These are phyloP conservation scores for Trifolium repens DNA, from an alignment of 306 rosid species.

Conservation along the genomic window DNA sequence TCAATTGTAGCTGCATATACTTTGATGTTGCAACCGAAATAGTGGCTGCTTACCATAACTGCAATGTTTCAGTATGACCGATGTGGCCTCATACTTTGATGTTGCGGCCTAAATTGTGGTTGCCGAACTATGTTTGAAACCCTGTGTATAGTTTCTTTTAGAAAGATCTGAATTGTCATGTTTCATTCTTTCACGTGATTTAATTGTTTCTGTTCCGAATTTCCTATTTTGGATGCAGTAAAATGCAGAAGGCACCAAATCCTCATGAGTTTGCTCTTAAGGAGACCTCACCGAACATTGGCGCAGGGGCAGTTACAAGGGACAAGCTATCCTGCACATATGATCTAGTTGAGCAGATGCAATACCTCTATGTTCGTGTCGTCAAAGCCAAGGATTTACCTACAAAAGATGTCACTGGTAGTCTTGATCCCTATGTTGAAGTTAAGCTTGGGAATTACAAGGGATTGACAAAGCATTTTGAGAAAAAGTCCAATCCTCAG, in stretches of 20 bases:
- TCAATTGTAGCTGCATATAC: not conserved
- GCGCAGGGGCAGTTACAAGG: constrained; percentile 59
- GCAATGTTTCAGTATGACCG: no score
- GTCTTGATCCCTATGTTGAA: constrained; percentile 92
- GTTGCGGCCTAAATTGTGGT: not conserved
- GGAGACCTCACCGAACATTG: constrained; percentile 88
- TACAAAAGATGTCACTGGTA: constrained; percentile 77
- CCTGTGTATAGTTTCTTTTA: not conserved
- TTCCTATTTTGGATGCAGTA: constrained; percentile 24
- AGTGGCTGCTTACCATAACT: not conserved
- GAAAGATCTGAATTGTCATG: not conserved
- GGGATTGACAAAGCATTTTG: constrained; percentile 76
- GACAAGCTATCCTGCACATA: constrained; percentile 88
- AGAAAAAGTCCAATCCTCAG: constrained; percentile 78
- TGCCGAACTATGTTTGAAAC: not conserved
- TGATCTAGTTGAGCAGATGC: constrained; percentile 96
- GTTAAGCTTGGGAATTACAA: constrained; percentile 90
- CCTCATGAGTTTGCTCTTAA: constrained; percentile 76
- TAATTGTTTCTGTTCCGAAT: not conserved
- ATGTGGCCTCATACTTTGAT: not conserved
- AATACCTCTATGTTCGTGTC: constrained; percentile 79
- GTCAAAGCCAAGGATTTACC: constrained; percentile 92
- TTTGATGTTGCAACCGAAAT: not conserved
- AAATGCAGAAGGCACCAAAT: constrained; percentile 74
- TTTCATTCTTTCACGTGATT: not conserved